Base-by-base conservation (phyloP, 2,329 filamentous ascomycete species). In the Botrytis deweyae region DNA sequence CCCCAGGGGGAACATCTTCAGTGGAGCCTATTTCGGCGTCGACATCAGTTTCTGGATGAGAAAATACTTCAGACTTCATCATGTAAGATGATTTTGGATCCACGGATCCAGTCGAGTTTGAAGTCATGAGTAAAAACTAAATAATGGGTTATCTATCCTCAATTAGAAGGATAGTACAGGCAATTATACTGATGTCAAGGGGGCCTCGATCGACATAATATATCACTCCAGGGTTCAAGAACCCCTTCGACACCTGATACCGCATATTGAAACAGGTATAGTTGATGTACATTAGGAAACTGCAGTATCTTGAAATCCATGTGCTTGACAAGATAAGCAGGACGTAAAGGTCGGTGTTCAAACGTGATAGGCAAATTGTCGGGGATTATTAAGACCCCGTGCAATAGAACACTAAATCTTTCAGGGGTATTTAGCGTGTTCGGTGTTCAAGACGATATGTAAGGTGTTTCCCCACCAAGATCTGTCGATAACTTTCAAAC, bases 1-100 rank as follows among this genome's bases (percentile, higher is more conserved):
- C 70, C 25, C 42, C n/a, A 52, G 66, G 67, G 52, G 59, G 58
- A 4, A 61, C 52, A 40, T 73, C 68, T 44, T 70, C 52, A 40
- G 42, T 74, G 66, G 61, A 72, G 40, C 67, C 74, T 70, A 40
- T 49, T 40, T 46, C 71, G 10, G 59, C 58, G 36, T 72, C 52
- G 8, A 20, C 5, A 33, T 59, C 38, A 46, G 36, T 40, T 1
- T 25, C 20, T 16, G 42, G 38, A 44, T 59, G n/a, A 14, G 61
- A 59, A 7, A 59, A 40, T 10, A 49, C 38, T 46, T 72, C 52
- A n/a, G 52, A 46, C 25, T 72, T 68, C 63, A 72, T 72, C 40
- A 20, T 40, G 38, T 55, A 33, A 33, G 33, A 40, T 25, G 52
- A 25, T 18, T 69, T 72, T 38, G 40, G 52, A 49, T 40, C 29